Conservation (phyloP, 208 protist genomes). For the Kentomonas sorsogonicus region DNA sequence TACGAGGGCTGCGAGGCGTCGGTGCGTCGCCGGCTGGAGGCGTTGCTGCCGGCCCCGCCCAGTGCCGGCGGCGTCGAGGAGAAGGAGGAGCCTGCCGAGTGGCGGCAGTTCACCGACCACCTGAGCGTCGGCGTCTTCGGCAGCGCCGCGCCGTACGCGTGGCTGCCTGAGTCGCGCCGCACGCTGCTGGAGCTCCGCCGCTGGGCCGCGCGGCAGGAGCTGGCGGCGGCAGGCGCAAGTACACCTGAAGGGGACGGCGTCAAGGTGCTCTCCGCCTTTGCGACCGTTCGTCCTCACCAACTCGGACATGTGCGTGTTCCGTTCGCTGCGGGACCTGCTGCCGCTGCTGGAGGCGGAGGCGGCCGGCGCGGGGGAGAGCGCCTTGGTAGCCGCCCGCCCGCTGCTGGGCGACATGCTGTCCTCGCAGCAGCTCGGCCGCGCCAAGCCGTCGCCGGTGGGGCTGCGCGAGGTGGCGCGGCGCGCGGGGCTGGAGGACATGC, state of each 20-base stretch:
- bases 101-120: neutral
- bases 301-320: conserved; percentile 22
- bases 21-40: too few relatives aligned
- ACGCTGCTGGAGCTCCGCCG: conserved; percentile 32
- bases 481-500: conserved; percentile 14
- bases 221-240: too few relatives aligned
- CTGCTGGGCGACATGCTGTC: conserved; percentile 38
- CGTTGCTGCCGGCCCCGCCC: too few relatives aligned
- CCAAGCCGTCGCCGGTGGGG: conserved; percentile 61
- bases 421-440: conserved; percentile 28
- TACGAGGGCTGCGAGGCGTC: too few relatives aligned
- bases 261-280: conserved; percentile 15
- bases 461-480: conserved; percentile 18
- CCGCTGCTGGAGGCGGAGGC: neutral
- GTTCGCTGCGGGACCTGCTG: neutral
- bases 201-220: conserved; percentile 25
- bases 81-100: neutral
- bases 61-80: too few relatives aligned
- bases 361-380: neutral
- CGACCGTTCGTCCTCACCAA: conserved; percentile 51
- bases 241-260: too few relatives aligned
- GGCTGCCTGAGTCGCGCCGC: conserved; percentile 38
- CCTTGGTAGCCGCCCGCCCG: conserved; percentile 17
- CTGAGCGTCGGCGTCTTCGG: conserved; percentile 9
- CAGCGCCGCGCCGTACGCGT: conserved; percentile 38